Base-by-base conservation (phyloP, 805 yeast species). In the Wickerhamiella kazuoi region DNA sequence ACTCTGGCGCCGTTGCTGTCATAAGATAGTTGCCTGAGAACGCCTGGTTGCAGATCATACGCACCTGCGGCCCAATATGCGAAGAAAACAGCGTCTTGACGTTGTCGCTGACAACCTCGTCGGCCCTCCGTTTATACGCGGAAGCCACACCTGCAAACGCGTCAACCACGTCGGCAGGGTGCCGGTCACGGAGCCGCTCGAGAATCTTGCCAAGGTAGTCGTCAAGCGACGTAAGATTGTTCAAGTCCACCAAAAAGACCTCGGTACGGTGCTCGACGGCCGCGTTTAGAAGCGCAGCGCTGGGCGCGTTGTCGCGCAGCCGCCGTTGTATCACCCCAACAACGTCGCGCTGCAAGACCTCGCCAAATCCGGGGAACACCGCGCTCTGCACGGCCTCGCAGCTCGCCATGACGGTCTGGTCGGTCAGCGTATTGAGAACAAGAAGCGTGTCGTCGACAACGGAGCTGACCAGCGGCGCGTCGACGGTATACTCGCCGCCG, bases 361-460 rank as follows among this genome's bases (percentile, higher is more conserved):
- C 64, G 37, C 68, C 65, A n/a, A 75, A 58, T 41, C 69, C 72
- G 6, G 65, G 62, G 13, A 78, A 54, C 50, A 79, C 70, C 21
- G 62, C 64, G 46, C 68, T 71, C 21, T 76, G 69, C 0, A 76
- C 63, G 5, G 64, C 40, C 3, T 60, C 60, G 43, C 80, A 79
- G 0, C 93, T 93, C 0, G 93, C 71, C 34, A 79, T 76, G 11
- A 84, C 62, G 1, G 75, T 65, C 42, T 76, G 78, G 19, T 74
- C 61, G 28, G 84, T 55, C 15, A 79, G 67, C 29, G 74, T 71
- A 50, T 81, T 79, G 34, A 86, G 60, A 7, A 84, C 72, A 48
- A 83, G 64, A 21, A 82, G 69, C 26, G 81, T 61, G 54, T 90
- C 98, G 50, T 90, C 98, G 19, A 86, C 73, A 18, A 82, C 75